Conservation (phyloP, 768 basidiomycete species). For the Hygrophoropsis aurantiaca region DNA sequence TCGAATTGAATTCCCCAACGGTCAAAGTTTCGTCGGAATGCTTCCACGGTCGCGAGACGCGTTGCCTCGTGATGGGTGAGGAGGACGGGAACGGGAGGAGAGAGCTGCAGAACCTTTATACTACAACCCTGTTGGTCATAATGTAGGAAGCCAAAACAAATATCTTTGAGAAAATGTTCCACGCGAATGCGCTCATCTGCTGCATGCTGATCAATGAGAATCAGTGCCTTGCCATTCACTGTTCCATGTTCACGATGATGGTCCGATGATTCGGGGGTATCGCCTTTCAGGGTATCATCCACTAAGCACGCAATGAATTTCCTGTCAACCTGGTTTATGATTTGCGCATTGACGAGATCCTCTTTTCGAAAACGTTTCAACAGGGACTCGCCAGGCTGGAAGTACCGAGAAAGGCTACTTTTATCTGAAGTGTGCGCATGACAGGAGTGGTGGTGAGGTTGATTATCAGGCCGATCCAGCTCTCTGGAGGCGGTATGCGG, state of each 20-base stretch:
- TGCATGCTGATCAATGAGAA: conserved; percentile 95
- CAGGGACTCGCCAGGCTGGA: conserved; percentile 17
- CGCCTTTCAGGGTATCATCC: conserved; percentile 20
- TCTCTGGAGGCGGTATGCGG: conserved; percentile 12
- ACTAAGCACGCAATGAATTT: conserved; percentile 87
- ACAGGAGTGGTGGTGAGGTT: conserved; percentile 8
- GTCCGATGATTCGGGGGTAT: conserved; percentile 12
- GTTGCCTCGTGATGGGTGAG: conserved; percentile 65
- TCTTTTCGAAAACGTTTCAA: conserved; percentile 45
- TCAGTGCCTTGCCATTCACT: conserved; percentile 37
- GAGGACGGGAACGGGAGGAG: conserved; percentile 58
- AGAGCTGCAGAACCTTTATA: conserved; percentile 43
- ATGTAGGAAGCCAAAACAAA: conserved; percentile 68
- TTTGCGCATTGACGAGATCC: conserved; percentile 54
- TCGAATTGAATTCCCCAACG: conserved; percentile 72
- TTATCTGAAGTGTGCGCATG: conserved; percentile 13
- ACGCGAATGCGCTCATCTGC: conserved; percentile 96
- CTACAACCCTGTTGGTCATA: conserved; percentile 35
- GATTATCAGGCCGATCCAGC: conserved; percentile 4
- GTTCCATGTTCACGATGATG: conserved; percentile 12
- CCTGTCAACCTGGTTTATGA: conserved; percentile 83
- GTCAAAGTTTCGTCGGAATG: conserved; percentile 48
- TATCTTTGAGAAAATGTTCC: conserved; percentile 71
- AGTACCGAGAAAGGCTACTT: conserved; percentile 6
- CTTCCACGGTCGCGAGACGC: conserved; percentile 41